A percentile compares a stretch with the other conserved stretches of the same genome.
Conservation (phyloP, 768 basidiomycete species). For the Mycena galericulata region DNA sequence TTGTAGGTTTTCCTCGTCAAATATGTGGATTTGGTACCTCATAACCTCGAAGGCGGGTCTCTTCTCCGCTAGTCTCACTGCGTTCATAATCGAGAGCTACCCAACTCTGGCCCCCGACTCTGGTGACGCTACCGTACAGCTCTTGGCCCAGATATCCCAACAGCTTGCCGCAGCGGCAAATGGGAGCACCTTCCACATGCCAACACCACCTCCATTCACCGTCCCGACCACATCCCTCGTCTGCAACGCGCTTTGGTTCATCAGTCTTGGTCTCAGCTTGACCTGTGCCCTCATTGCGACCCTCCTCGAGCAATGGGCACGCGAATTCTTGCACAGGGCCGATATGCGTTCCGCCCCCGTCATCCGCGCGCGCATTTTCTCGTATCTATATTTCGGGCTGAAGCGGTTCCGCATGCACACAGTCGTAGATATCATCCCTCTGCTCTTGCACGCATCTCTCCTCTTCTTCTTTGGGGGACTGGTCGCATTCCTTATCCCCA, state of each 20-base stretch:
- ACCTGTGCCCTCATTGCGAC: neutral
- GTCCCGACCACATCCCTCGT: neutral
- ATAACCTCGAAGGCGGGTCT: neutral
- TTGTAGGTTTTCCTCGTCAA: neutral
- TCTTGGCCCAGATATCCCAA: neutral
- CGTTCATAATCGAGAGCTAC: neutral
- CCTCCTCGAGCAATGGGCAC: neutral
- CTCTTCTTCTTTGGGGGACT: neutral
- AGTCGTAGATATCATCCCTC: neutral
- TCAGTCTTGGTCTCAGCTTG: neutral
- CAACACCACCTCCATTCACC: neutral
- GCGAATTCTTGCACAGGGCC: neutral
- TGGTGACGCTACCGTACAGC: neutral
- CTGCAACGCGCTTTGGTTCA: neutral
- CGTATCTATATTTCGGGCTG: neutral
- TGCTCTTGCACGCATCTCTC: neutral
- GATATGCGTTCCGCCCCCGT: neutral
- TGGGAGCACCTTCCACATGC: neutral
- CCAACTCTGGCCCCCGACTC: neutral
- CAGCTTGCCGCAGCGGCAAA: neutral
- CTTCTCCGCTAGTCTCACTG: neutral
- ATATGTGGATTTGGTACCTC: neutral
- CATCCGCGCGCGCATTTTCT: neutral
- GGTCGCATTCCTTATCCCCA: neutral
- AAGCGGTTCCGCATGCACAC: neutral